Evolutionary conservation across 2,329 filamentous ascomycete genomes (phyloP), one percentile per base, ranked within the genome.

Genomic region (Colletotrichum melonis): DNA sequence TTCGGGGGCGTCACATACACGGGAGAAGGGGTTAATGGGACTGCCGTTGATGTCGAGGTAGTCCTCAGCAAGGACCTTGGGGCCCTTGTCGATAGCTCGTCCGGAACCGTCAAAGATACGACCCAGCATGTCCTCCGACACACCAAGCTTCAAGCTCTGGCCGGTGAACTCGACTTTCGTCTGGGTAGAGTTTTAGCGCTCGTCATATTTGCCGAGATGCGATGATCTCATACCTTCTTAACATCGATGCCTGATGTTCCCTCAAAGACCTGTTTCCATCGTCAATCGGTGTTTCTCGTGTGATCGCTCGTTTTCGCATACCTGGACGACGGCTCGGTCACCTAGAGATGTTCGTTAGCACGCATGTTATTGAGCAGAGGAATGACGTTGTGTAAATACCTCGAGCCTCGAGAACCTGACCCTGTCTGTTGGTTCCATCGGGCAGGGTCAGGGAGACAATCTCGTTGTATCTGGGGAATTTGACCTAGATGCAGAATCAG

Each of bases 11-110:
- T 22, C 42, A 81, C 91, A 79, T 90, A 97, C 96, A 88, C 97
- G 92, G 74, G 95, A 96, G 88, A 97, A 98, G 75, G 97, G 97
- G 88, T 99, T 99, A 87, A 99, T 99, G 73, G 97, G 96, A 84
- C 92, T 97, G 82, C 97, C 97, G 88, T 99, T 99, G 87, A 99
- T 99, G 84, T 99, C 97, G 79, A 99, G 89, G 84, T 97, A 99
- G 80, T 99, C 97, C 85, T 99, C 97, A 65, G 97, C 95, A 77
- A 99, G 88, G 80, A 99, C 97, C 88, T 98, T 98, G 75, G 97
- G 97, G 67, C 97, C 97, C 88, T 98, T 99, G 87, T 99, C 97
- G 84, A 99, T 99, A 78, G 97, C 94, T 84, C 96, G 93, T 82
- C 97, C 97, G 74, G 97, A 98, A 80, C 97, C 97, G 87, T 99